These are phyloP conservation scores for Paracoccidioides brasiliensis DNA, from an alignment of 2,329 filamentous ascomycete genomes.

Conservation along the genomic window DNA sequence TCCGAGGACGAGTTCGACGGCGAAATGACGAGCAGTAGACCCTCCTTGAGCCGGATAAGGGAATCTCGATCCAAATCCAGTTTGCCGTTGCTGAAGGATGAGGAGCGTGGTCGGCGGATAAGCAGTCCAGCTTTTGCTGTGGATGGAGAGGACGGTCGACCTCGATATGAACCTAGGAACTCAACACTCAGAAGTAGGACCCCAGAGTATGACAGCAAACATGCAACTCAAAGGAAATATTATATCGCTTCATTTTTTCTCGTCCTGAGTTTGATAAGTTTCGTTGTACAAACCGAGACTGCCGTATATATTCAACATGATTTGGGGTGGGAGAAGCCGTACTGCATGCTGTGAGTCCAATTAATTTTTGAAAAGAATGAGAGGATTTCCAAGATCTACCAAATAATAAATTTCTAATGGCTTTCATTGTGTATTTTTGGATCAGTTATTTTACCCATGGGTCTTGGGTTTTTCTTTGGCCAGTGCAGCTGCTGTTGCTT, in stretches of 20 bases:
- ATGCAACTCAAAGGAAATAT: conserved; percentile 68
- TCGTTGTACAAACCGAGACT: conserved; percentile 90
- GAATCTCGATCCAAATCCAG: conserved; percentile 34
- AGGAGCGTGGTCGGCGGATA: conserved; percentile 26
- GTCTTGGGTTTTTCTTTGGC: conserved; percentile 86
- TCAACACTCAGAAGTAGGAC: conserved; percentile 67
- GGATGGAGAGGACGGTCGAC: conserved; percentile 18
- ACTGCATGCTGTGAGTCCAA: conserved; percentile 75
- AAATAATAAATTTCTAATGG: not conserved
- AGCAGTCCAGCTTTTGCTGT: conserved; percentile 11
- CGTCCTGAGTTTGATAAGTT: conserved; percentile 67
- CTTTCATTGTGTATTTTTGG: not conserved
- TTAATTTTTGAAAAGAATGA: not conserved
- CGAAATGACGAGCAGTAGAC: conserved; percentile 33
- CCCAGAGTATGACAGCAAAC: conserved; percentile 50
- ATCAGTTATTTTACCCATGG: conserved; percentile 74
- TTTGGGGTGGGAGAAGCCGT: conserved; percentile 93
- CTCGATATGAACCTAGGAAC: conserved; percentile 37
- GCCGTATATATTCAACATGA: conserved; percentile 90
- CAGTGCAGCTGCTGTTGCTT: conserved; percentile 64
- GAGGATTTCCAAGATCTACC: not conserved
- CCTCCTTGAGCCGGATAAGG: conserved; percentile 35
- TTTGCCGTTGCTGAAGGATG: conserved; percentile 42
- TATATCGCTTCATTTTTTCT: conserved; percentile 77
- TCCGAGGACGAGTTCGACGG: conserved; percentile 30